phyloP scores from a whole-genome alignment of 139 green algal species.

The Chara braunii region DNA sequence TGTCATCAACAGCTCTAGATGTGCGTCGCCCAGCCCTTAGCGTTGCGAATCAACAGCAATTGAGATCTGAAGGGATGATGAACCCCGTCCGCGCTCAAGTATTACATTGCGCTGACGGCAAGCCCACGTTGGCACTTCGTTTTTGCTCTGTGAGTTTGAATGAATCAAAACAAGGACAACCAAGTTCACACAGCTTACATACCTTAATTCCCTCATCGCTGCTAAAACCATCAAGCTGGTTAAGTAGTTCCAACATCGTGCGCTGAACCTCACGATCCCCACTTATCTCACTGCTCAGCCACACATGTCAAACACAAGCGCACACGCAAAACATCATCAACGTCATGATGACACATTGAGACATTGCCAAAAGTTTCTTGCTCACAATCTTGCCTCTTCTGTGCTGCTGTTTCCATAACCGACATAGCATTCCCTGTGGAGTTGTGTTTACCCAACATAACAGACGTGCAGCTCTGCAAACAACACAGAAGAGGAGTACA shows the following conservation, averaged over 20 bases:
- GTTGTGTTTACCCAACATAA: background rate
- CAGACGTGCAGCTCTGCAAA: background rate
- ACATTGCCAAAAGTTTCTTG: background rate
- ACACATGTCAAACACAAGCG: background rate
- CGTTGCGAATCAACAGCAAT: too few species aligned
- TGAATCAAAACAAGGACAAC: background rate
- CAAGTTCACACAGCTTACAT: background rate
- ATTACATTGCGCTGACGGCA: background rate
- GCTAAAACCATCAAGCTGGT: conserved; percentile 92
- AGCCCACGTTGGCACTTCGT: too few species aligned
- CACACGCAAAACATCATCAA: background rate
- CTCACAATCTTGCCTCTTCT: background rate
- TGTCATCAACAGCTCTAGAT: background rate
- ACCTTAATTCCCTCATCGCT: conserved; percentile 81
- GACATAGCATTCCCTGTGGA: background rate
- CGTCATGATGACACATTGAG: background rate
- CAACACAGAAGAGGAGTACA: too few species aligned
- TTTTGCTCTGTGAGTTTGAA: too few species aligned
- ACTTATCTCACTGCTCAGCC: conserved; percentile 59
- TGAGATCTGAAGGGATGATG: too few species aligned
- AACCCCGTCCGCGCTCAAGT: background rate
- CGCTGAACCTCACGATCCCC: conserved; percentile 95
- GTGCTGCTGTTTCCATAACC: background rate
- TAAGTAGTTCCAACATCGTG: conserved; percentile 97
- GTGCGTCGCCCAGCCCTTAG: too few species aligned